Base-by-base conservation (phyloP, 176 grass and related monocot genomes). In the Leersia perrieri region DNA sequence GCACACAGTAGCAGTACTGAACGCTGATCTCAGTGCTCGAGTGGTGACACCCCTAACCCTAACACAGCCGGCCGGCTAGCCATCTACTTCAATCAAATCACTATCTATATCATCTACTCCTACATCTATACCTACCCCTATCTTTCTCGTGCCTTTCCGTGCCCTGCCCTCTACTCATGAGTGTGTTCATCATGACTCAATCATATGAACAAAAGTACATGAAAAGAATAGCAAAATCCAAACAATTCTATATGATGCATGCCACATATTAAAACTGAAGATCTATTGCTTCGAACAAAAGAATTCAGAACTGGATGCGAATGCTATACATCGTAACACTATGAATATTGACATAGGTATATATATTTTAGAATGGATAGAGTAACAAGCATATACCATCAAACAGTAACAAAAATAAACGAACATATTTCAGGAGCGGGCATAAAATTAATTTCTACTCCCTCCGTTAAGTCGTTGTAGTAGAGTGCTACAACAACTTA, bases 111-210 rank as follows among this genome's bases (percentile, higher is more conserved):
- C 60, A 73, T 66, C 65, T 11, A 58, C 7, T 22, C n/a, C n/a
- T n/a, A n/a, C 8, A 53, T 53, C 53, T 58, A 58, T 9, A n/a
- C n/a, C 53, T 9, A 22, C 3, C 11, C 14, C 18, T 22, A 20
- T 26, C 68, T 27, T 5, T 14, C 22, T 22, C 67, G 14, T 73
- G 75, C 60, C 68, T 80, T 76, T 86, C 84, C 42, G 76, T 80
- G 76, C 76, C 68, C 12, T 11, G 5, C 5, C 2, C 14, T 22
- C 26, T 26, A 0, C 71, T 45, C 55, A 63, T 27, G 20, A 73
- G 5, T 85, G 66, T 55, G 71, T 60, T 51, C 84, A 91, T 92
- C 86, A 86, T 89, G 79, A 85, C 78, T 83, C 83, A 89, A 92
- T 92, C 66, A 92, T 92, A 49, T 20, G 49, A n/a, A 53, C 1